Evolutionary conservation across 2,329 filamentous ascomycete genomes (phyloP).

Genomic region (Pseudogymnoascus sp.): DNA sequence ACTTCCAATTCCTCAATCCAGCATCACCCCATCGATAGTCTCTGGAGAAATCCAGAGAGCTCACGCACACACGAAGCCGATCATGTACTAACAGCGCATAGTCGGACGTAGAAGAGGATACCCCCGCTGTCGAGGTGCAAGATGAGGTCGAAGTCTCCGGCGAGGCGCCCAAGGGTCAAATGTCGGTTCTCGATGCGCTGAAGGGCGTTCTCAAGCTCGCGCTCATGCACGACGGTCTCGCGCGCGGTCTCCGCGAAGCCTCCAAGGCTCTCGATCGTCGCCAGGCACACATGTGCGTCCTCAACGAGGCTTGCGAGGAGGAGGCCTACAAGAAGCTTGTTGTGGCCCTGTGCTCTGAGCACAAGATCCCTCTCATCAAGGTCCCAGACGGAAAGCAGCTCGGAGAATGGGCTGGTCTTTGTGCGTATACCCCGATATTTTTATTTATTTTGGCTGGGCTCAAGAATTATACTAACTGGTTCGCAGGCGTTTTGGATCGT

Average conservation of each 20-base stretch:
- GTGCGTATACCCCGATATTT: constrained; percentile 53
- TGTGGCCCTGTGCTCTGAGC: constrained; percentile 95
- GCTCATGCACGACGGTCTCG: constrained; percentile 98
- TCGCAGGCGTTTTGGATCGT: constrained; percentile 86
- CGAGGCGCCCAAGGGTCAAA: constrained; percentile 76
- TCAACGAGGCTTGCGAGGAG: constrained; percentile 99
- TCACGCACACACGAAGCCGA: background rate
- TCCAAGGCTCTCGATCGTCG: constrained; percentile 98
- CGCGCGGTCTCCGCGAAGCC: constrained; percentile 95
- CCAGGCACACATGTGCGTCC: constrained; percentile 99
- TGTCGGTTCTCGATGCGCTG: constrained; percentile 96
- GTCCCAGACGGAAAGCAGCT: constrained; percentile 99
- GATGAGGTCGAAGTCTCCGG: constrained; percentile 93
- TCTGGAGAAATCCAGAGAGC: background rate
- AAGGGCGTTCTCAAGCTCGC: constrained; percentile 98
- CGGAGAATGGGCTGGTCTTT: constrained; percentile 99
- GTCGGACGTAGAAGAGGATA: constrained; percentile 99
- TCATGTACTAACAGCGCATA: constrained; percentile 30
- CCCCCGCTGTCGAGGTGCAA: constrained; percentile 70
- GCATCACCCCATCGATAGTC: constrained; percentile 8
- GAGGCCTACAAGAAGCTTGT: constrained; percentile 99
- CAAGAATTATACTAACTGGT: constrained; percentile 12
- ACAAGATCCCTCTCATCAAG: constrained; percentile 99
- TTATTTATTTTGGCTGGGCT: constrained; percentile 6
- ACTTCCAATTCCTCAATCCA: background rate